phyloP scores from a whole-genome alignment of 441 rosid species.

The Eruca vesicaria region DNA sequence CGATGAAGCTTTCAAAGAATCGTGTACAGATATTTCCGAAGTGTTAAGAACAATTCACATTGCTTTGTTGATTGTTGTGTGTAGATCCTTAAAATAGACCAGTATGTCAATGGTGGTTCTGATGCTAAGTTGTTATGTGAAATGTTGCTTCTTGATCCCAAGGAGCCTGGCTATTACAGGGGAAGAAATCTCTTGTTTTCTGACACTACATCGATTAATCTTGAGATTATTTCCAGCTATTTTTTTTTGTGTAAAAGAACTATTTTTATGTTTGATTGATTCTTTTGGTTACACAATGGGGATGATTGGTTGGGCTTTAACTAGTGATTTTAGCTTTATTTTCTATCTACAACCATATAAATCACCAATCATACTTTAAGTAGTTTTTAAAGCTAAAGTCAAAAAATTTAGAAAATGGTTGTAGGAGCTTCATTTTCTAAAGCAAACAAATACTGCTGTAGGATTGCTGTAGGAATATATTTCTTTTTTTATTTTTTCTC shows the following conservation, averaged over 20 bases:
- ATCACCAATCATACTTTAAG: too few species aligned
- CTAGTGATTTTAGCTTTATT: too few species aligned
- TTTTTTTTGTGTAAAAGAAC: not conserved
- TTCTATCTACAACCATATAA: too few species aligned
- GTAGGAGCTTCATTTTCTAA: too few species aligned
- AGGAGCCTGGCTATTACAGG: slow-evolving; percentile 36
- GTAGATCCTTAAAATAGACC: slow-evolving; percentile 59
- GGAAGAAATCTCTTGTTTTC: slow-evolving; percentile 33
- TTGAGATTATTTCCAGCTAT: not conserved
- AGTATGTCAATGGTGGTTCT: slow-evolving; percentile 33
- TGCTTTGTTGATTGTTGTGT: slow-evolving; percentile 59
- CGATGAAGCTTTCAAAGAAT: slow-evolving; percentile 28
- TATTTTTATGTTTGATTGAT: not conserved
- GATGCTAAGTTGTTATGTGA: slow-evolving; percentile 41
- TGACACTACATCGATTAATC: slow-evolving; percentile 27
- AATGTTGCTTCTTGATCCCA: slow-evolving; percentile 34
- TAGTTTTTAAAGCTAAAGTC: too few species aligned
- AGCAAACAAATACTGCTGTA: too few species aligned
- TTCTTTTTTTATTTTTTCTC: too few species aligned
- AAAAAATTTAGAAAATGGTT: too few species aligned
- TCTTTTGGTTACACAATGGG: slow-evolving; percentile 7
- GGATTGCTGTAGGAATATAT: too few species aligned
- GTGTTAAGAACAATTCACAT: slow-evolving; percentile 40
- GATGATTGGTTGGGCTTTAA: too few species aligned
- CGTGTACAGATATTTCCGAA: slow-evolving; percentile 22